Conservation (phyloP, 2,329 filamentous ascomycete genomes). For the Fusarium xyrophilum region DNA sequence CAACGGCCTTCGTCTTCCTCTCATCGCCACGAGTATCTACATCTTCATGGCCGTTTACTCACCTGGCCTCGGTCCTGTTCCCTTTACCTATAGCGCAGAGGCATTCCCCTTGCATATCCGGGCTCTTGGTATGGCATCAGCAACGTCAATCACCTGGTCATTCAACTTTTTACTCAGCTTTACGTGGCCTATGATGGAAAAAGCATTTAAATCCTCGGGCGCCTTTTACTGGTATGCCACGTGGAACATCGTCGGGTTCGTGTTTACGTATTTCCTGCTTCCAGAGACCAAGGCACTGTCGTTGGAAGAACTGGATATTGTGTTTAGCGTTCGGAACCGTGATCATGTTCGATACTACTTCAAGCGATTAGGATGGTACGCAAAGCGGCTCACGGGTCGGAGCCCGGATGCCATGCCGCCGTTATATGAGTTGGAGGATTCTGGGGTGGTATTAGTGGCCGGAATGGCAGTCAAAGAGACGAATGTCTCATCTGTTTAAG, state of each 20-base stretch:
- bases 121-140: conserved; percentile 49
- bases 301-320: conserved; percentile 58
- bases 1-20: conserved; percentile 34
- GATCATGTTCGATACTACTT: conserved; percentile 52
- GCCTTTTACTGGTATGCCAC: conserved; percentile 47
- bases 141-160: conserved; percentile 47
- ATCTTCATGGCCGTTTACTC: conserved; percentile 49
- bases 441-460: neutral
- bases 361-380: conserved; percentile 22
- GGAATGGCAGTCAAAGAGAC: neutral
- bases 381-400: neutral
- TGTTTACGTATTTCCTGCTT: conserved; percentile 58
- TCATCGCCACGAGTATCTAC: conserved; percentile 45
- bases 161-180: conserved; percentile 46
- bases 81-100: conserved; percentile 45
- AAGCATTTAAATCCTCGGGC: conserved; percentile 38
- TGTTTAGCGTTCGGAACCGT: conserved; percentile 53
- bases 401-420: neutral
- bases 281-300: conserved; percentile 60
- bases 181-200: conserved; percentile 44
- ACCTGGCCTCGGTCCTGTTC: conserved; percentile 43
- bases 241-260: conserved; percentile 48
- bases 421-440: neutral
- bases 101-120: conserved; percentile 48
- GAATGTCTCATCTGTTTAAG: neutral